Conservation (phyloP, 2,329 filamentous ascomycete species). For the Aureobasidium namibiae region DNA sequence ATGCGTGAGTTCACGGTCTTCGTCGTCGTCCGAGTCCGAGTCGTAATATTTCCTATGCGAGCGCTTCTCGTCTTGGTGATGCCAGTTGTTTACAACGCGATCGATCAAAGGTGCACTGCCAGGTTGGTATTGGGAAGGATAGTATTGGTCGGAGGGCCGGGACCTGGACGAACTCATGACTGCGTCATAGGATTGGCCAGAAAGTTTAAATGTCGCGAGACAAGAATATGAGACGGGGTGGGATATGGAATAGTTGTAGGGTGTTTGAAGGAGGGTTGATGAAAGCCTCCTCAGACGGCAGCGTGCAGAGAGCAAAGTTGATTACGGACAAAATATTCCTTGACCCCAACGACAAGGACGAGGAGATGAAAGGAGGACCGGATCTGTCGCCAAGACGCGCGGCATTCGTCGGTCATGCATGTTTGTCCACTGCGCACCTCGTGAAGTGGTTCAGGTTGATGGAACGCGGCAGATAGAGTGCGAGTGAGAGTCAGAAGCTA, state of each 20-base stretch:
- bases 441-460: too few species aligned
- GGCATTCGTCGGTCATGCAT: too few species aligned
- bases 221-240: not conserved
- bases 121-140: not conserved
- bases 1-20: constrained; percentile 5
- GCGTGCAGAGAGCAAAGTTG: not conserved
- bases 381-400: constrained; percentile 2
- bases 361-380: not conserved
- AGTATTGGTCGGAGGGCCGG: not conserved
- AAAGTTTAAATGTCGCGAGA: not conserved
- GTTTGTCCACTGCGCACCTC: too few species aligned
- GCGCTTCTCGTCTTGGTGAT: constrained; percentile 16
- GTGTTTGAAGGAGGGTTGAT: not conserved
- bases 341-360: not conserved
- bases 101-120: constrained; percentile 20
- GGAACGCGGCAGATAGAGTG: not conserved
- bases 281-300: constrained; percentile 3
- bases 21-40: constrained; percentile 11
- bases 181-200: not conserved
- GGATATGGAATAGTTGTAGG: not conserved
- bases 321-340: not conserved
- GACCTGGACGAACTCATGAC: not conserved
- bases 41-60: constrained; percentile 11
- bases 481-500: not conserved
- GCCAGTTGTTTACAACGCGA: constrained; percentile 22